Base-by-base conservation (phyloP, 2,329 filamentous ascomycete species). In the Botrytis fabae region DNA sequence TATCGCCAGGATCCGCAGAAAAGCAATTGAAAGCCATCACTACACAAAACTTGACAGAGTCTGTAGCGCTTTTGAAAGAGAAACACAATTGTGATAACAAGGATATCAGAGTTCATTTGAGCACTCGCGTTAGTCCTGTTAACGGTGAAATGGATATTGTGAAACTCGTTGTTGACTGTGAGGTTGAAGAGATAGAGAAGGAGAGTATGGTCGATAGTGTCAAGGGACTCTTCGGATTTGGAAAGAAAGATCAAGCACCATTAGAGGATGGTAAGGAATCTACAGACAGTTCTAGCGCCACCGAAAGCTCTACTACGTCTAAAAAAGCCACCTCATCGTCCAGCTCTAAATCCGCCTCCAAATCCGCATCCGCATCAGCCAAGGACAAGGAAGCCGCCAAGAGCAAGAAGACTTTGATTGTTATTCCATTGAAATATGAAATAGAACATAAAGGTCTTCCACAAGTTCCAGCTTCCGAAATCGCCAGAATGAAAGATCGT, bases 141-240 rank as follows among this genome's bases (percentile, higher is more conserved):
- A 89, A 93, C 78, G 95, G 94, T 48, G 90, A 97, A 77, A 93
- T 97, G 4, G 92, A 95, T 75, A 87, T 98, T 69, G 82, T 88
- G 72, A 89, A 89, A 78, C 92, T 92, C n/a, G 87, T 87, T 73
- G 91, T 96, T 9, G 95, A 95, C 81, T 99, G 96, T 80, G 93
- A 97, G 81, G 89, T 92, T 40, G 93, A 97, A 70, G 87, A 86
- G 7, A 82, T 83, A 14, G 90, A 91, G 64, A 93, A 94, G 81
- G 93, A 93, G 76, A 91, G 92, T 69, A 88, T 98, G 66, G 93
- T 98, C 65, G 95, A 97, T 80, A 95, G 94, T 61, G 93, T 98
- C 77, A 99, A 99, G 86, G 97, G 95, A 76, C 89, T 98, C 75
- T 97, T 99, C 80, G 96, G 96, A 9, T 95, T 98, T 80, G 96